Base-by-base conservation (phyloP, 2,329 filamentous ascomycete species). In the Cladorrhinum sp. region DNA sequence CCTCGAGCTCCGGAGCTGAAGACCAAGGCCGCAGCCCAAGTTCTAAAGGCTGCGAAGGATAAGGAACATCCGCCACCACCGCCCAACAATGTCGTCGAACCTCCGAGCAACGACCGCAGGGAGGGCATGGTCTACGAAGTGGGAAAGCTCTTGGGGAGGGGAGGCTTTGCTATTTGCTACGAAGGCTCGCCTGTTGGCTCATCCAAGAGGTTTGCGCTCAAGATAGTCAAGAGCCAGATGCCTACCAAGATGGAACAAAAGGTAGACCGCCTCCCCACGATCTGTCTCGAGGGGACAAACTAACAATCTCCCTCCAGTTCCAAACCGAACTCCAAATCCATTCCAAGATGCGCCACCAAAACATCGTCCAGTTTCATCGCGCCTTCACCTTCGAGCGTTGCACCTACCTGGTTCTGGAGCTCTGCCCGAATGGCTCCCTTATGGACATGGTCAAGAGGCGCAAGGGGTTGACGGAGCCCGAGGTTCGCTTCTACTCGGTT, bases 361-460 rank as follows among this genome's bases (percentile, higher is more conserved):
- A 97, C 74, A 94, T 99, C 66, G 95, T 99, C 65, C 90, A 94
- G 69, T 99, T 99, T 74, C 86, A 96, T 70, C 87, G 94, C 68
- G 95, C 95, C 33, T 99, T 99, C 73, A 90, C 93, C 12, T 96
- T 93, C 74, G 83, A 92, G 66, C 87, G 86, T 65, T 93, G 88
- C 73, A 98, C 95, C 61, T 99, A 96, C 70, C 90, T 99, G 54
- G 90, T 98, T 52, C 82, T 99, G 26, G 94, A 99, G 73, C 80
- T 99, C 50, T 99, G 95, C 74, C 89, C 92, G 57, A 98, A 98
- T 72, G 95, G 95, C 51, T 97, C 93, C 20, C 84, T 99, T 18
- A 96, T 96, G 86, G 95, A 98, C 73, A 96, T 97, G 88, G 91
- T 98, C 65, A 96, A 96, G 78, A 91, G 90, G 70, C 85, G 95